phyloP scores from a whole-genome alignment of 2,329 filamentous ascomycete species.

The Myriosclerotinia curreyana region DNA sequence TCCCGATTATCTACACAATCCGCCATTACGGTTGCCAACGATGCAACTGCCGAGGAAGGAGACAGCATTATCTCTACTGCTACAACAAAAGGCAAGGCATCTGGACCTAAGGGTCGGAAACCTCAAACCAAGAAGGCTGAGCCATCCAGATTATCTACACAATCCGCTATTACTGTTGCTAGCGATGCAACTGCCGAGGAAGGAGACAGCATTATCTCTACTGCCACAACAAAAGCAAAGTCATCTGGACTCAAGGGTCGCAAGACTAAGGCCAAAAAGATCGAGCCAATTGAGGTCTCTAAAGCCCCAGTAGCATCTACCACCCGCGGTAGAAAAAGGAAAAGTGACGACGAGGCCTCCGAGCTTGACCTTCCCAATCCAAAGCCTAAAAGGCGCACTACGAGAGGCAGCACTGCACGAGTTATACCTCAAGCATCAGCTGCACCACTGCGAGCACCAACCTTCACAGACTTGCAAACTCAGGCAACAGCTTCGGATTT shows the following conservation, averaged over 20 bases:
- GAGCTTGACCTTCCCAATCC: slow-evolving; percentile 25
- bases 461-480: slow-evolving; percentile 49
- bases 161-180: slow-evolving; percentile 51
- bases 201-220: slow-evolving; percentile 52
- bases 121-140: slow-evolving; percentile 51
- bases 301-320: slow-evolving; percentile 39
- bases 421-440: slow-evolving; percentile 49
- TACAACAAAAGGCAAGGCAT: slow-evolving; percentile 59
- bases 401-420: slow-evolving; percentile 40
- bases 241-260: slow-evolving; percentile 10
- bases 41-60: slow-evolving; percentile 47
- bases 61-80: slow-evolving; percentile 59
- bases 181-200: slow-evolving; percentile 45
- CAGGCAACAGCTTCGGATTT: slow-evolving; percentile 8
- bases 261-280: slow-evolving; percentile 49
- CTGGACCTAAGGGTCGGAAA: slow-evolving; percentile 49
- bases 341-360: slow-evolving; percentile 31
- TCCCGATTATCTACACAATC: slow-evolving; percentile 64
- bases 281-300: slow-evolving; percentile 50
- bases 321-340: slow-evolving; percentile 33
- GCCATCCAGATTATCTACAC: slow-evolving; percentile 62
- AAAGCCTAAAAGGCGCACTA: slow-evolving; percentile 44
- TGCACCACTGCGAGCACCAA: slow-evolving; percentile 44
- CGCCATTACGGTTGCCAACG: slow-evolving; percentile 49
- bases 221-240: slow-evolving; percentile 4